Base-by-base conservation (phyloP, 768 basidiomycete species). In the Hygrocybe coccinea region DNA sequence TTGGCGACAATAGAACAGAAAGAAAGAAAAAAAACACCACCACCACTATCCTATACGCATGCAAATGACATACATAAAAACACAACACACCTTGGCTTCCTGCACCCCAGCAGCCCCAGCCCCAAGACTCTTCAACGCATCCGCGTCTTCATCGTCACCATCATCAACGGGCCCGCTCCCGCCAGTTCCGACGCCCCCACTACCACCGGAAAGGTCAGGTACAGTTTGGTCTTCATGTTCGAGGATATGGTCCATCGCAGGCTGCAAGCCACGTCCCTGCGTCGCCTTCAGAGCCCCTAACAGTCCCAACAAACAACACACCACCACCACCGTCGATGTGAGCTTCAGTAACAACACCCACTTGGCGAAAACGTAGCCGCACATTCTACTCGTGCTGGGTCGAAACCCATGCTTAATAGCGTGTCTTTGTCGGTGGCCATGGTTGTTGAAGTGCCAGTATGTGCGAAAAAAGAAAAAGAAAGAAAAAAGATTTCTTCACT, bases 241-340 rank as follows among this genome's bases (percentile, higher is more conserved):
- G 36, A 97, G 72, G 36, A 97, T 74, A 69, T 89, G 86, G 64
- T 97, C 94, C 88, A 94, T 89, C 19, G 89, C 89, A 6, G 87
- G 88, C 67, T 97, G 95, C 0, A 98, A 75, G 2, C 94, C 95
- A 25, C 88, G 81, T 61, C 84, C 84, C 35, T 77, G 80, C 8
- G 93, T 97, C 5, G 90, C 89, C 62, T 86, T 86, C 56, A 95
- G 70, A 3, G 94, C 94, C 94, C 93, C 93, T 95, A 63, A 14
- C 11, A n/a, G n/a, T n/a, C n/a, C n/a, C n/a, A n/a, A n/a, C n/a
- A n/a, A n/a, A n/a, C n/a, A n/a, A n/a, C n/a, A n/a, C n/a, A n/a
- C n/a, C n/a, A n/a, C n/a, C n/a, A n/a, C n/a, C n/a, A 37, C 19
- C 56, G 58, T 39, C 39, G 41, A 25, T 51, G 57, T 44, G 49